Base-by-base conservation (phyloP, 352 stramenopile species). In the Globisporangium uncinulatum region DNA sequence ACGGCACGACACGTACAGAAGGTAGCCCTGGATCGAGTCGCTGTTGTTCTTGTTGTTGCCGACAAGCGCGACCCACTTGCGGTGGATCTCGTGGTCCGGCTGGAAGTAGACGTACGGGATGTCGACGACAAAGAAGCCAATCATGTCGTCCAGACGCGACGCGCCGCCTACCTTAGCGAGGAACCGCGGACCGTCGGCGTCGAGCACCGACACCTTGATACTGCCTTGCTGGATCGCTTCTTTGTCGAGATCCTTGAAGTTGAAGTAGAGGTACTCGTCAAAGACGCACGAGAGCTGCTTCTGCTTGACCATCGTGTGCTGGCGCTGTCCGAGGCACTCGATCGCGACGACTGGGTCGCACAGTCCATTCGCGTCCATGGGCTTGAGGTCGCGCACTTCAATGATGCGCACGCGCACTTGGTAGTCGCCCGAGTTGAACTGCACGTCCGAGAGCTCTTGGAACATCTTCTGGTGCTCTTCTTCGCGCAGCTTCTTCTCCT, bases 251-350 rank as follows among this genome's bases (percentile, higher is more conserved):
- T 92, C 64, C 31, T 73, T 71, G 39, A 97, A 91, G 58, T 94
- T 87, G 65, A 98, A 96, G 54, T 92, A 92, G 24, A 97, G 71
- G 15, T 81, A 79, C 59, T 97, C 86, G 64, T 98, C 92, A 70
- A 96, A 97, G 3, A 97, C 84, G 42, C 76, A 92, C 29, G 76
- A 92, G 13, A 90, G 69, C 51, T 89, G 78, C 58, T 95, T 84
- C 59, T 89, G 72, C 73, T 95, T 86, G 55, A 94, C 75, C 44
- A 80, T 67, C 8, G 80, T 94, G 55, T 95, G 73, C 51, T 94
- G 77, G 9, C 79, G 77, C 51, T 95, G 82, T 4, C 76, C 80
- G 42, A 96, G 71, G 43, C 85, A 92, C 60, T 93, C 85, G 15
- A 95, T 79, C 15, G 83, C 80, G 6, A 96, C 72, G 17, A 97